Evolutionary conservation across 371 early-diverging fungal species (phyloP), one percentile per base, ranked within the genome.

Genomic region (Mortierella sp.): DNA sequence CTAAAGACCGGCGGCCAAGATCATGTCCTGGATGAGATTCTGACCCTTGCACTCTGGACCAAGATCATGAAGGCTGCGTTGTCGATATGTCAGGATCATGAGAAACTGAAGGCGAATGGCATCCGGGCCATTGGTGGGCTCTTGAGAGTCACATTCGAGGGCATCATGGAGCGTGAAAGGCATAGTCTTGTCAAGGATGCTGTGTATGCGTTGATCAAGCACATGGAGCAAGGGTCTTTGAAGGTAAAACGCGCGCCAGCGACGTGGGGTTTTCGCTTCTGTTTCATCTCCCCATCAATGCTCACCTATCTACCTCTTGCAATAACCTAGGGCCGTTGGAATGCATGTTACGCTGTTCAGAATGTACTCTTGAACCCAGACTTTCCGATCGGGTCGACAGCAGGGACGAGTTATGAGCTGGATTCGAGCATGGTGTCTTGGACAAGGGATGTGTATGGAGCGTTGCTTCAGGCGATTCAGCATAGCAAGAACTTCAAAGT

Each of bases 261-360:
- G 24, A 37, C 14, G 16, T 9, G 19, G 13, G 16, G 22, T 24
- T 22, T n/a, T 41, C 45, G 25, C 41, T 41, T 13, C 44, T 34
- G 13, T 10, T 14, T 10, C 14, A 39, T 10, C n/a, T n/a, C n/a
- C n/a, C n/a, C n/a, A n/a, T n/a, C n/a, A n/a, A n/a, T n/a, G n/a
- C n/a, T n/a, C n/a, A n/a, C n/a, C n/a, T n/a, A n/a, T n/a, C n/a
- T n/a, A n/a, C n/a, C n/a, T n/a, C n/a, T n/a, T n/a, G n/a, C n/a
- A n/a, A n/a, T n/a, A n/a, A n/a, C n/a, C 54, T 34, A 92, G 88
- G 85, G 85, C 12, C 88, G 94, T 19, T 94, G 94, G 94, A 94
- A 94, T 71, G 91, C 94, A 3, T 92, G 92, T 68, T 87, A 94
- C 77, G 91, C 93, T 0, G 81, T 90, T 17, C 82, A 83, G 28